phyloP scores from a whole-genome alignment of 1,139 yeast species.

The Yamadazyma spencermartinsiae region DNA sequence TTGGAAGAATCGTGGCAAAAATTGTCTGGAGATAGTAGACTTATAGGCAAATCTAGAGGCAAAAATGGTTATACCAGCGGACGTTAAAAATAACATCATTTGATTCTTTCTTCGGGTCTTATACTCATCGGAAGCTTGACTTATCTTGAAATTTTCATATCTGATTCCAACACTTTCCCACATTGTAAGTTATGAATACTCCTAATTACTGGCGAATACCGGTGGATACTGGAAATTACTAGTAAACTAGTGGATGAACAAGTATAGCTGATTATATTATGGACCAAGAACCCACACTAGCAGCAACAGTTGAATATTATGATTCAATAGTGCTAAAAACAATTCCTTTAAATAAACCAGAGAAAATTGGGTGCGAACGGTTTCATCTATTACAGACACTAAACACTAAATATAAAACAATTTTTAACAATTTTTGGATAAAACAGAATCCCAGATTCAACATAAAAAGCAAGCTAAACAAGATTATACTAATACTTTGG shows the following conservation, averaged over 20 bases:
- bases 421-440: conserved; percentile 1
- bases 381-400: conserved; percentile 3
- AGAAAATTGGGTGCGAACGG: too few species aligned
- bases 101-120: conserved; percentile 66
- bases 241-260: too few species aligned
- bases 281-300: too few species aligned
- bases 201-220: too few species aligned
- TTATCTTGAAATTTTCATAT: conserved; percentile 30
- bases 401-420: conserved; percentile 3
- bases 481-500: not conserved
- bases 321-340: too few species aligned
- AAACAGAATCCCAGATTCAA: conserved; percentile 3
- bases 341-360: too few species aligned
- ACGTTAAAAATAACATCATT: conserved; percentile 69
- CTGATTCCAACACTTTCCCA: not conserved
- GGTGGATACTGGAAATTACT: not conserved
- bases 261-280: too few species aligned
- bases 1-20: conserved; percentile 76
- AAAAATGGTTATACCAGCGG: conserved; percentile 70
- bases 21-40: conserved; percentile 72
- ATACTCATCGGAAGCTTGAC: conserved; percentile 41
- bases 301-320: too few species aligned
- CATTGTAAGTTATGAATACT: too few species aligned
- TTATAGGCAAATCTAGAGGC: conserved; percentile 75
- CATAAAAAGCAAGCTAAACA: not conserved